Percentiles rank a stretch among this genome's conserved stretches.
Conservation (phyloP, 108 stramenopile species). For the Nitzschia sp. region DNA sequence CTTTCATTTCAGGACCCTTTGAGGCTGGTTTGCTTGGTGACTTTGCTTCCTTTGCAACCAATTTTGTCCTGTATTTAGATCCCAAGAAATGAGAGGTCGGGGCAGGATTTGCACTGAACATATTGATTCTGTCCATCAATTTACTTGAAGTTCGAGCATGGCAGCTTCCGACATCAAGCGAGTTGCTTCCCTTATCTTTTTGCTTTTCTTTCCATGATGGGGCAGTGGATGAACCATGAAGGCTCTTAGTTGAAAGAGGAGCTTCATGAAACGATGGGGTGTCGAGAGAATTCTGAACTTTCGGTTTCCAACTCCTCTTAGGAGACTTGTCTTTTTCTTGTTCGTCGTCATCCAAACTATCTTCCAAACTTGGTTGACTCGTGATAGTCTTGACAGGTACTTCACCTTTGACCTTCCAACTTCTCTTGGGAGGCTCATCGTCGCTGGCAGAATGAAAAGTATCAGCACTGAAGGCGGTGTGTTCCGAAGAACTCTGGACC, state of each 20-base stretch:
- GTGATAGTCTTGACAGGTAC: background rate
- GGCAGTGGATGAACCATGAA: background rate
- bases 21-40: too few relatives aligned
- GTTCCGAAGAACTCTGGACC: too few relatives aligned
- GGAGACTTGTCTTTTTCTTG: background rate
- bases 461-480: too few relatives aligned
- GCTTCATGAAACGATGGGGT: too few relatives aligned
- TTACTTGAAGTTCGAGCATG: conserved; percentile 6
- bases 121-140: conserved; percentile 3
- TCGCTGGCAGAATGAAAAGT: too few relatives aligned
- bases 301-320: conserved; percentile 3
- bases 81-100: background rate
- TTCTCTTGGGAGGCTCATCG: too few relatives aligned
- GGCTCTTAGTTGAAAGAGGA: background rate
- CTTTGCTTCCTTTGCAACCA: conserved; percentile 1
- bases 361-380: too few relatives aligned
- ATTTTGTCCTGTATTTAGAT: conserved; percentile 4
- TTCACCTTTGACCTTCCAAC: background rate
- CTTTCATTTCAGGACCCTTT: too few relatives aligned
- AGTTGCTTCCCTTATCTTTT: too few relatives aligned
- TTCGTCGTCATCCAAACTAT: conserved; percentile 1
- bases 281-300: background rate
- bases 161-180: too few relatives aligned
- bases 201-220: too few relatives aligned
- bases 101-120: conserved; percentile 7